Conservation (phyloP, 1,284 basidiomycete species). For the Earliella scabrosa region DNA sequence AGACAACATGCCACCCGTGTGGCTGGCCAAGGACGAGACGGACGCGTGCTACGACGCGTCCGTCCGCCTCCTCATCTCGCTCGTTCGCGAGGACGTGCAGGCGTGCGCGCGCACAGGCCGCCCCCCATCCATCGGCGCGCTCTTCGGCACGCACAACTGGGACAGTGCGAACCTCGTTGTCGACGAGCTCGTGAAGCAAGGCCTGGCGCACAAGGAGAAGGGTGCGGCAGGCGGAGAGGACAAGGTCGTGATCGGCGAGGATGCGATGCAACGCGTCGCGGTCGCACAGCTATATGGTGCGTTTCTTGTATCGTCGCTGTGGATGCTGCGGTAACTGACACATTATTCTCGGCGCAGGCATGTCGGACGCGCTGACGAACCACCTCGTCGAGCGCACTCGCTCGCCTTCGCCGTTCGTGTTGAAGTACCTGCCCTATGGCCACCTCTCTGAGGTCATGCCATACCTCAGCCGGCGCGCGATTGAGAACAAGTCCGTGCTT, state of each 20-base stretch:
- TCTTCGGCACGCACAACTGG: conserved; percentile 91
- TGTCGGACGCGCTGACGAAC: conserved; percentile 84
- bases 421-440: conserved; percentile 89
- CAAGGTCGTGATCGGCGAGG: conserved; percentile 46
- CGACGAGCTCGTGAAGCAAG: conserved; percentile 60
- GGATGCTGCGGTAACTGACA: too few species aligned
- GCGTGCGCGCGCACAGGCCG: conserved; percentile 8
- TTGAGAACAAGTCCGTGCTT: conserved; percentile 74
- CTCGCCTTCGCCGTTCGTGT: conserved; percentile 66
- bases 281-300: conserved; percentile 87
- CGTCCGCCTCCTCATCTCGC: conserved; percentile 60
- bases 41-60: conserved; percentile 83
- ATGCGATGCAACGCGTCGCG: conserved; percentile 69
- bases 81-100: conserved; percentile 53
- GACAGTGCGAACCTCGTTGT: conserved; percentile 66
- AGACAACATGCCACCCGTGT: conserved; percentile 67
- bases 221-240: too few species aligned
- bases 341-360: conserved; percentile 49
- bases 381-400: conserved; percentile 63
- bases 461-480: conserved; percentile 66
- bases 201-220: conserved; percentile 52
- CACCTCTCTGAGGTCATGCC: conserved; percentile 73
- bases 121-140: conserved; percentile 60
- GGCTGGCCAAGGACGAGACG: conserved; percentile 73
- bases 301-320: conserved; percentile 25